Conservation (phyloP, 106 monocot genomes). For the Narthecium ossifragum region DNA sequence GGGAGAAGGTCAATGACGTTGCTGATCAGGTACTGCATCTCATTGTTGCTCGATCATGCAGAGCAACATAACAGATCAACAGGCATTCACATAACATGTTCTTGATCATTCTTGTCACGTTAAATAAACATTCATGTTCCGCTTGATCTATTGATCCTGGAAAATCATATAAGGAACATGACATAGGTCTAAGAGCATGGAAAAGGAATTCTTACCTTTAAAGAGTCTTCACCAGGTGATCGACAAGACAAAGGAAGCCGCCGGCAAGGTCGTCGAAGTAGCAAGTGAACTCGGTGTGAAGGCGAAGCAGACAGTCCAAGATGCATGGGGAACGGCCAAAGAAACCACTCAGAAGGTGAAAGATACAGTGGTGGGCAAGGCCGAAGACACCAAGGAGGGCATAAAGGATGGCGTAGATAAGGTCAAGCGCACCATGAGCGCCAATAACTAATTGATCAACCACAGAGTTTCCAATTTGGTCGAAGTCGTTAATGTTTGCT, state of each 20-base stretch:
- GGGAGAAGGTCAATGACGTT: slow-evolving; percentile 13
- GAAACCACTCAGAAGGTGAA: slow-evolving; percentile 14
- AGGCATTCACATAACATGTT: neutral
- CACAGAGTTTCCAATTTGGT: too few species aligned
- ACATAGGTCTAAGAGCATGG: neutral
- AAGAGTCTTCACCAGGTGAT: slow-evolving; percentile 18
- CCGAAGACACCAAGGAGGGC: neutral
- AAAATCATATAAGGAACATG: neutral
- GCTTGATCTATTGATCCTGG: neutral
- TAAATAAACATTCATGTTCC: neutral
- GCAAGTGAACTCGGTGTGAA: slow-evolving; percentile 9
- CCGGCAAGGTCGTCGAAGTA: slow-evolving; percentile 7
- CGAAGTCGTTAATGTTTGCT: too few species aligned
- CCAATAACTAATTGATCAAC: too few species aligned
- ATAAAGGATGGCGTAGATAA: neutral
- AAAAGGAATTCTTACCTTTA: neutral
- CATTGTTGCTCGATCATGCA: neutral
- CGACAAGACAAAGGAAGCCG: slow-evolving; percentile 16
- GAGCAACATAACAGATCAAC: too few species aligned
- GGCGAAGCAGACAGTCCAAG: slow-evolving; percentile 11
- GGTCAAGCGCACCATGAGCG: neutral
- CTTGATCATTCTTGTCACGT: too few species aligned
- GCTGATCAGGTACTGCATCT: slow-evolving; percentile 13
- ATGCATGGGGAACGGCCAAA: slow-evolving; percentile 14
- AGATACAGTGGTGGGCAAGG: slow-evolving; percentile 12